These are phyloP conservation scores for Heracleum sosnowskyi DNA, from an alignment of 129 eudicot genomes.

Conservation along the genomic window DNA sequence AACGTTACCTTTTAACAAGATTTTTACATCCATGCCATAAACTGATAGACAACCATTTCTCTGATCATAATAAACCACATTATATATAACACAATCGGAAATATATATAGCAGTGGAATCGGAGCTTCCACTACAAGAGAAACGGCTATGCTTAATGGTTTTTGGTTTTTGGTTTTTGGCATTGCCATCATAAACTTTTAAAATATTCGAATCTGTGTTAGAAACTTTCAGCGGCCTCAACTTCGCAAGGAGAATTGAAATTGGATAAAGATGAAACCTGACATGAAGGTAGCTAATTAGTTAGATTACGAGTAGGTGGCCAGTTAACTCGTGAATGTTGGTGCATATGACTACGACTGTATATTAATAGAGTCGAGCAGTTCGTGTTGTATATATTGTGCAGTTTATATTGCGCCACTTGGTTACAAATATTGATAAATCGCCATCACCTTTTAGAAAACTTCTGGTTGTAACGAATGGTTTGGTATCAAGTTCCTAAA, in stretches of 20 bases:
- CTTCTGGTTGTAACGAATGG: not conserved
- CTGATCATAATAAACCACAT: not conserved
- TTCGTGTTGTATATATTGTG: not conserved
- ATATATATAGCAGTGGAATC: too few relatives aligned
- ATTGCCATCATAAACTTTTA: not conserved
- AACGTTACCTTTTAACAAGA: not conserved
- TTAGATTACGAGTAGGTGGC: conserved; percentile 1
- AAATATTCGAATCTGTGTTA: too few relatives aligned
- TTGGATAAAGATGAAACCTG: not conserved
- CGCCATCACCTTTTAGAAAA: not conserved
- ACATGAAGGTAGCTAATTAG: not conserved
- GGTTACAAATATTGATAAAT: not conserved
- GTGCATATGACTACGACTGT: conserved; percentile 1
- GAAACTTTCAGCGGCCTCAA: too few relatives aligned
- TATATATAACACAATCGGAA: too few relatives aligned
- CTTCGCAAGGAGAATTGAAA: not conserved
- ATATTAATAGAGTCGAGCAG: not conserved
- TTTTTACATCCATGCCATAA: not conserved
- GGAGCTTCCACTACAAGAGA: not conserved
- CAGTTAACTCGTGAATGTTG: conserved; percentile 1
- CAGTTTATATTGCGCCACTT: not conserved
- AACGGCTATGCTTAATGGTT: not conserved
- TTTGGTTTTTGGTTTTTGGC: too few relatives aligned
- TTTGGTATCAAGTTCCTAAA: conserved; percentile 2
- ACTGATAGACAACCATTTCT: not conserved